Evolutionary conservation across 1,284 basidiomycete species (phyloP).

Genomic region (Meira nashicola): DNA sequence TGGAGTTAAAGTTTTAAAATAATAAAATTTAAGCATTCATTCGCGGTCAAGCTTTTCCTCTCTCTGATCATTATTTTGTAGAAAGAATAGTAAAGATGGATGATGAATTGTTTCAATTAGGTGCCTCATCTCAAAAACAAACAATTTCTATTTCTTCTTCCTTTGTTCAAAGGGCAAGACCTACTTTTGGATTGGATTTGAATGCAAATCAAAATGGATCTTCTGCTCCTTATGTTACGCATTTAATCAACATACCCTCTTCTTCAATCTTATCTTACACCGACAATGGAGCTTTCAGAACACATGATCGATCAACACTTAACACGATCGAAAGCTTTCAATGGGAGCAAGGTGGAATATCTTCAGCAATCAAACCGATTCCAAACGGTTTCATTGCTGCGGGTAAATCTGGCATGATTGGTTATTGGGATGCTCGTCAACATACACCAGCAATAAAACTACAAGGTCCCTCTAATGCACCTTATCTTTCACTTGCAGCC

Average conservation of each 20-base stretch:
- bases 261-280: neutral
- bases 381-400: neutral
- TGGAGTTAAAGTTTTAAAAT: too few relatives aligned
- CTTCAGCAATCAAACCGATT: neutral
- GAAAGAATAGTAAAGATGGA: too few relatives aligned
- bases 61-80: too few relatives aligned
- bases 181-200: neutral
- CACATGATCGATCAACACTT: neutral
- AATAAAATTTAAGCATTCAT: too few relatives aligned
- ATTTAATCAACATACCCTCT: neutral
- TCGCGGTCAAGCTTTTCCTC: too few relatives aligned
- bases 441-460: neutral
- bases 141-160: neutral
- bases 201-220: neutral
- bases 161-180: neutral
- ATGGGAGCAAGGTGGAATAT: slow-evolving; percentile 6
- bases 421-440: slow-evolving; percentile 2
- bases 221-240: neutral
- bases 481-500: slow-evolving; percentile 35
- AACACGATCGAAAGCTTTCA: neutral
- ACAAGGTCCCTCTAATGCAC: slow-evolving; percentile 22
- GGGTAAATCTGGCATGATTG: neutral
- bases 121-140: neutral
- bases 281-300: slow-evolving; percentile 1
- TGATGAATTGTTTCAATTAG: too few relatives aligned